Percentiles rank a stretch among this genome's conserved stretches.
These are phyloP conservation scores for Aphelidium insulamus DNA, from an alignment of 371 early-diverging fungal genomes.

Conservation along the genomic window DNA sequence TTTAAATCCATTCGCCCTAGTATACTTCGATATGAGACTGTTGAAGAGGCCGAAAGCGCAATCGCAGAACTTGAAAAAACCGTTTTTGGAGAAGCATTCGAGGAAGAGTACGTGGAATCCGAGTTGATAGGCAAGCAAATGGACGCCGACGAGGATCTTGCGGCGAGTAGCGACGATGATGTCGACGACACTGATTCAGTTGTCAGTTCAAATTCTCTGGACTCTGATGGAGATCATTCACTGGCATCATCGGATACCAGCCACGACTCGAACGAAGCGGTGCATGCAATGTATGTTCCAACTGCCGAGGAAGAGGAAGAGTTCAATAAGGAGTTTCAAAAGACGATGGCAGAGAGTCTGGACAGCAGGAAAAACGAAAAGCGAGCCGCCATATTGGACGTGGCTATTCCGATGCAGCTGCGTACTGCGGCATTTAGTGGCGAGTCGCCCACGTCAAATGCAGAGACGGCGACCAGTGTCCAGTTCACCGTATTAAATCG, in stretches of 20 bases:
- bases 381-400: conserved; percentile 46
- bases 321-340: conserved; percentile 50
- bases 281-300: not conserved
- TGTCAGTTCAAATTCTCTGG: no score
- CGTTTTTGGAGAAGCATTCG: no score
- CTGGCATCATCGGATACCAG: conserved; percentile 6
- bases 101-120: conserved; percentile 28
- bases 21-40: not conserved
- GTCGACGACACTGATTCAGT: conserved; percentile 10
- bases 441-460: no score
- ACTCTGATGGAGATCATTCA: conserved; percentile 11
- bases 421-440: no score
- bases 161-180: conserved; percentile 2
- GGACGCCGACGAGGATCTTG: conserved; percentile 2
- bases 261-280: not conserved
- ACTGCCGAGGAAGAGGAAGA: conserved; percentile 33
- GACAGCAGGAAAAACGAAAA: conserved; percentile 56
- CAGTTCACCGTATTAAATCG: no score
- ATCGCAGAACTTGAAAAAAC: no score
- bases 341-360: conserved; percentile 59
- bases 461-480: no score
- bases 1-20: conserved; percentile 6
- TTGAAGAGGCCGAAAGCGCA: conserved; percentile 5
- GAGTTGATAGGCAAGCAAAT: conserved; percentile 20
- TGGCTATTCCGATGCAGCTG: conserved; percentile 52